Base-by-base conservation (phyloP, 306 rosid species). In the Cucurbita argyrosperma region DNA sequence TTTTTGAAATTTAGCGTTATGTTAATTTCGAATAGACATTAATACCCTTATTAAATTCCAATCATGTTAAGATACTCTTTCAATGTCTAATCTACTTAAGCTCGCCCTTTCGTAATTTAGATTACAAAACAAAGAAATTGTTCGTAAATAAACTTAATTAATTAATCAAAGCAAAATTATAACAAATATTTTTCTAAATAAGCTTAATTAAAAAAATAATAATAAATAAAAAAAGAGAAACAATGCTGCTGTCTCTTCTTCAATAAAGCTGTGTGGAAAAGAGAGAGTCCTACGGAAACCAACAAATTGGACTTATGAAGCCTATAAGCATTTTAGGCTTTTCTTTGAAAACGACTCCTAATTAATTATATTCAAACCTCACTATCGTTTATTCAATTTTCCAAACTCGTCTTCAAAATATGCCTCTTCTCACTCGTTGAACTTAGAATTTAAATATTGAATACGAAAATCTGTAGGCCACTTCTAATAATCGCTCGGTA, bases 181-280 rank as follows among this genome's bases (percentile, higher is more conserved):
- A 16, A 13, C 53, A 49, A 49, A 49, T 10, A 6, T 49, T n/a
- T 13, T 47, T 15, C 13, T 47, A 11, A 10, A 4, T 4, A 47
- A 30, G 35, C 35, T 30, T 30, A 30, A 30, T 30, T 30, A 30
- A 30, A 30, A 30, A 30, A n/a, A n/a, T n/a, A n/a, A n/a, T n/a
- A n/a, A n/a, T n/a, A n/a, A n/a, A n/a, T n/a, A n/a, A 30, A 30
- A 30, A 30, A 1, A 30, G 16, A 19, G 7, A 23, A 66, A 61
- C n/a, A 47, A 23, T 68, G 42, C 10, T 47, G 43, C 13, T 68
- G 74, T 47, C 74, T 68, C 57, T 18, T 23, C 74, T 47, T 9
- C 40, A 80, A 77, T 71, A n/a, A 18, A 38, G 80, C 55, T 78
- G 77, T 70, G 80, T 68, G 18, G 56, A 12, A 47, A 68, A 68